A percentile compares a stretch with the other conserved stretches of the same genome.
Conservation (phyloP, 2,329 filamentous ascomycete genomes). For the Paramyrothecium sp. region DNA sequence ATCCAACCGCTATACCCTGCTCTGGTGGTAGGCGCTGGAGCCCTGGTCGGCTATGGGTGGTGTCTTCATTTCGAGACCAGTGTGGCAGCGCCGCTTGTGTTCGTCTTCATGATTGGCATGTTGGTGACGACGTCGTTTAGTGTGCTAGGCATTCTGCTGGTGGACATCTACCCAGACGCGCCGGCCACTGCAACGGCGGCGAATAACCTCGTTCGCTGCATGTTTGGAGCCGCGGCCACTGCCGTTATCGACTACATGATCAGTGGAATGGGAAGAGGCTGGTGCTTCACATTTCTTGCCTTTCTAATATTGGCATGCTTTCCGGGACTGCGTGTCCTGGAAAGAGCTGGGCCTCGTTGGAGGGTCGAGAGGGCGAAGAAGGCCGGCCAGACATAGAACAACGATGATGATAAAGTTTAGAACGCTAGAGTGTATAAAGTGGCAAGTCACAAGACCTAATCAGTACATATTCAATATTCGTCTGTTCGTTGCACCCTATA, state of each 20-base stretch:
- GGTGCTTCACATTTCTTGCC: constrained; percentile 12
- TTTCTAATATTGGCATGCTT: constrained; percentile 46
- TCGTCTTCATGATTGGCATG: constrained; percentile 1
- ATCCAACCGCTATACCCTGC: constrained; percentile 42
- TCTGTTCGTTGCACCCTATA: constrained; percentile 34
- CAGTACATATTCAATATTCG: background rate
- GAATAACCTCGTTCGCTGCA: background rate
- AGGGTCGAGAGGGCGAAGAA: constrained; percentile 47
- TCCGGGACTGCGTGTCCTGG: constrained; percentile 48
- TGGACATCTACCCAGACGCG: background rate
- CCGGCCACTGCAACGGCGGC: background rate
- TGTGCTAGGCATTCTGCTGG: background rate
- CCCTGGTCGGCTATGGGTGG: background rate
- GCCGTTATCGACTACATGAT: constrained; percentile 3
- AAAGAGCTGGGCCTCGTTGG: constrained; percentile 47
- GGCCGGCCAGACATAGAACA: constrained; percentile 1
- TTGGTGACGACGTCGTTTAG: background rate
- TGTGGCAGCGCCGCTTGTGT: background rate
- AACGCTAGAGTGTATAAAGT: background rate
- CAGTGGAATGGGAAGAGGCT: background rate
- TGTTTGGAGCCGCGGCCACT: constrained; percentile 11
- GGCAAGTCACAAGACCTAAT: background rate
- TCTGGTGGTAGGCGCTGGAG: constrained; percentile 25
- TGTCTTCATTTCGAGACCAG: background rate
- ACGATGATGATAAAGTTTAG: too few relatives aligned